Conservation (phyloP, 1,284 basidiomycete species). For the Phenoliferia sp. region DNA sequence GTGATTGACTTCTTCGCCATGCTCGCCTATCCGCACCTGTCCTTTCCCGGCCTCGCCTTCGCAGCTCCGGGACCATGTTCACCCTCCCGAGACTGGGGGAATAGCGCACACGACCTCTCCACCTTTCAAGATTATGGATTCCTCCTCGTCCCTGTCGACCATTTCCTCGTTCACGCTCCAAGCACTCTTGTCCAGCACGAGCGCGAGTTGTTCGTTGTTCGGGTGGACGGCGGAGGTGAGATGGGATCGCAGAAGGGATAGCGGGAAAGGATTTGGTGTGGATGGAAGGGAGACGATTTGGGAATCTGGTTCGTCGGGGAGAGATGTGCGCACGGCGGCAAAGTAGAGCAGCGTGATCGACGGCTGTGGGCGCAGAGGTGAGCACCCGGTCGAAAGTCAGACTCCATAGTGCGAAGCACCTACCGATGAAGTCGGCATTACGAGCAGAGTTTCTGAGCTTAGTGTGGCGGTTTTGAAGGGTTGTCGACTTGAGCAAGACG, state of each 20-base stretch:
- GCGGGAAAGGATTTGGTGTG: slow-evolving; percentile 44
- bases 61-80: too few species aligned
- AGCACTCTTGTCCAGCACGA: slow-evolving; percentile 56
- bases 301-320: slow-evolving; percentile 48
- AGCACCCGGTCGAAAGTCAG: too few species aligned
- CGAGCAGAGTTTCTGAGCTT: too few species aligned
- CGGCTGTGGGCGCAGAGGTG: too few species aligned
- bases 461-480: too few species aligned
- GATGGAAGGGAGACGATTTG: slow-evolving; percentile 51
- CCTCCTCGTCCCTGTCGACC: slow-evolving; percentile 53
- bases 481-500: too few species aligned
- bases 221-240: slow-evolving; percentile 55
- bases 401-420: too few species aligned
- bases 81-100: slow-evolving; percentile 75
- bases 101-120: slow-evolving; percentile 76
- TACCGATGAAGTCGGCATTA: too few species aligned
- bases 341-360: slow-evolving; percentile 62
- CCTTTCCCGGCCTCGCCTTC: too few species aligned
- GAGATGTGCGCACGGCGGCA: slow-evolving; percentile 66
- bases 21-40: too few species aligned
- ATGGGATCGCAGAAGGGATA: slow-evolving; percentile 53
- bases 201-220: slow-evolving; percentile 46
- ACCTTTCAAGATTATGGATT: slow-evolving; percentile 52
- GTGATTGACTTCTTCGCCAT: too few species aligned
- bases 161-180: slow-evolving; percentile 77